Percentiles rank a stretch among this genome's conserved stretches.
Evolutionary conservation across 2,329 filamentous ascomycete genomes (phyloP).

Genomic region (Pyricularia sp.): DNA sequence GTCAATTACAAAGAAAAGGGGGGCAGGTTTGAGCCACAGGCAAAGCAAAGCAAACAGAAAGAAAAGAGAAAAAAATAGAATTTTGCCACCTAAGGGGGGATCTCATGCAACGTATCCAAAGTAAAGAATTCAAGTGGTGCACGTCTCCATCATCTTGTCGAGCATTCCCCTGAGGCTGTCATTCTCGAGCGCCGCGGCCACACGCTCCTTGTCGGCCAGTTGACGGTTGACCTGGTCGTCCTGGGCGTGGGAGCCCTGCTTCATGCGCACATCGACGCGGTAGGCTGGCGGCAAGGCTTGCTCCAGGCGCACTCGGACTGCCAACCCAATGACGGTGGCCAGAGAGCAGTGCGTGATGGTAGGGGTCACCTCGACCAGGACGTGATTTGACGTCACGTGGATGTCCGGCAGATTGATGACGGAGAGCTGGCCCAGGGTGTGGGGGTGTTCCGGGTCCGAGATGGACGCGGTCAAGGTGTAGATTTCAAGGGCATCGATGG

Average conservation of each 20-base stretch:
- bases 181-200: conserved; percentile 90
- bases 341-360: conserved; percentile 96
- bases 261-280: conserved; percentile 83
- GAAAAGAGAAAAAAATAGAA: background rate
- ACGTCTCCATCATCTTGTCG: conserved; percentile 86
- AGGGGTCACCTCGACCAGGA: conserved; percentile 82
- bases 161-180: conserved; percentile 77
- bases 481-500: conserved; percentile 94
- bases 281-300: conserved; percentile 85
- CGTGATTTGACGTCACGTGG: conserved; percentile 52
- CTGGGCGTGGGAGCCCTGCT: conserved; percentile 89
- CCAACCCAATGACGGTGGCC: conserved; percentile 89
- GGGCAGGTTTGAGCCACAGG: background rate
- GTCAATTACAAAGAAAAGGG: background rate
- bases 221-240: conserved; percentile 97
- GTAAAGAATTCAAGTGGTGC: conserved; percentile 25
- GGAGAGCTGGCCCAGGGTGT: conserved; percentile 82
- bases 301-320: conserved; percentile 81
- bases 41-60: background rate
- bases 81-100: background rate
- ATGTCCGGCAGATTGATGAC: conserved; percentile 97
- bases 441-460: conserved; percentile 89
- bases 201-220: conserved; percentile 87
- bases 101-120: background rate
- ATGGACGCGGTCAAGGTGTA: conserved; percentile 93